Percentiles rank a stretch among this genome's conserved stretches.
Conservation (phyloP, 441 rosid genomes). For the Aleurites moluccanus region DNA sequence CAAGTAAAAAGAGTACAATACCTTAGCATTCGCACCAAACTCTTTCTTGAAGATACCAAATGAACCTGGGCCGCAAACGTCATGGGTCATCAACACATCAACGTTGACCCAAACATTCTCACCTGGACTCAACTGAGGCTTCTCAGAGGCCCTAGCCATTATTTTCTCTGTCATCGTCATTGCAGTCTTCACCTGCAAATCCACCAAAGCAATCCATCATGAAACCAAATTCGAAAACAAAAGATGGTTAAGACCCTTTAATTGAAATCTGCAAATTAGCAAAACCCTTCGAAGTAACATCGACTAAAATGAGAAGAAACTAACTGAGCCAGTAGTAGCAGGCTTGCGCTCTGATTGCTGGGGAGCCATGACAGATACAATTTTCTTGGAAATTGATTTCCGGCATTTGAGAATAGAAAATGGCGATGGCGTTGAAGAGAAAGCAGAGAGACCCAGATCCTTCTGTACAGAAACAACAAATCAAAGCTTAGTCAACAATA, state of each 20-base stretch:
- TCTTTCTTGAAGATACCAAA: conserved; percentile 86
- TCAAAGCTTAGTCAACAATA: background rate
- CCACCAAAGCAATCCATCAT: conserved; percentile 1
- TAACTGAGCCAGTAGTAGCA: too few relatives aligned
- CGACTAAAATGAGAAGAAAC: conserved; percentile 21
- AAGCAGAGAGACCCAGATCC: too few relatives aligned
- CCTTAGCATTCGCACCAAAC: conserved; percentile 89
- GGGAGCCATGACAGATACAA: conserved; percentile 79
- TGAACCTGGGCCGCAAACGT: conserved; percentile 95
- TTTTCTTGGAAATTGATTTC: conserved; percentile 54
- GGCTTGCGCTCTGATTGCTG: conserved; percentile 66
- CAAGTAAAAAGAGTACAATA: conserved; percentile 20
- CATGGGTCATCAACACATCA: conserved; percentile 94
- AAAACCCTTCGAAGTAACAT: background rate
- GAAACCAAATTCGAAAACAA: background rate
- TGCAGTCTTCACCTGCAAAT: conserved; percentile 71
- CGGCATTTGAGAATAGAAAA: conserved; percentile 49
- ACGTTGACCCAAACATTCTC: conserved; percentile 95
- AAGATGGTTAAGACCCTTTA: too few relatives aligned
- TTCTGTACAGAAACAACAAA: conserved; percentile 33
- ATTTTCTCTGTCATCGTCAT: conserved; percentile 97
- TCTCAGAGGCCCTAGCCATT: conserved; percentile 73
- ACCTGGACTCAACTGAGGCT: conserved; percentile 69
- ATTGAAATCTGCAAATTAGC: background rate
- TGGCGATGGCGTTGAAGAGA: conserved; percentile 45